A percentile compares a stretch with the other conserved stretches of the same genome.
These are phyloP conservation scores for Fusarium sp. DNA, from an alignment of 2,329 filamentous ascomycete genomes.

Conservation along the genomic window DNA sequence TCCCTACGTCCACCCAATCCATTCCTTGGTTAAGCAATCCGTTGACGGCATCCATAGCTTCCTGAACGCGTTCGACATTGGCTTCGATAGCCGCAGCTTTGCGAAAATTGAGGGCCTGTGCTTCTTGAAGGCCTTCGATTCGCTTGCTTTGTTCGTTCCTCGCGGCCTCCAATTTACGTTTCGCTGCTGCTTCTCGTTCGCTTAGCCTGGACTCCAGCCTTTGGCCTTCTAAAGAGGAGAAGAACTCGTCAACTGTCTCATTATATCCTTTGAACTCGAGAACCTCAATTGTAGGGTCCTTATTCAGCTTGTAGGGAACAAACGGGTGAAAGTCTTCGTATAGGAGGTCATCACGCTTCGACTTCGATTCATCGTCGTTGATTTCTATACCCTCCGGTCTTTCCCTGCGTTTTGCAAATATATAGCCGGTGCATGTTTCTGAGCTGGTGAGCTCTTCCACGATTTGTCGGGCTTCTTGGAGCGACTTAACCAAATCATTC, in stretches of 20 bases:
- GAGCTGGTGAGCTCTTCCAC: slow-evolving; percentile 76
- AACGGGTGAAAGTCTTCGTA: slow-evolving; percentile 99
- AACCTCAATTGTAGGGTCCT: slow-evolving; percentile 74
- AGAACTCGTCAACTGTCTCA: slow-evolving; percentile 95
- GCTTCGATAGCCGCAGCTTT: slow-evolving; percentile 93
- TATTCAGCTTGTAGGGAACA: slow-evolving; percentile 81
- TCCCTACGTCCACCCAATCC: slow-evolving; percentile 95
- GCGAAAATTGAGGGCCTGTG: slow-evolving; percentile 84
- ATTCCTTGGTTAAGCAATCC: slow-evolving; percentile 92
- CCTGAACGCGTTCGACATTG: slow-evolving; percentile 90
- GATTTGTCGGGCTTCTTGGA: slow-evolving; percentile 78
- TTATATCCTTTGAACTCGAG: slow-evolving; percentile 89
- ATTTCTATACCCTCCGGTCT: slow-evolving; percentile 44
- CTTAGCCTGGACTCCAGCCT: slow-evolving; percentile 86
- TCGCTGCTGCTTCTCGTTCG: slow-evolving; percentile 85
- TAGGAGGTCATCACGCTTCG: slow-evolving; percentile 66
- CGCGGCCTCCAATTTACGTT: slow-evolving; percentile 87
- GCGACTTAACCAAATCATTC: slow-evolving; percentile 74
- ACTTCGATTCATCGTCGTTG: slow-evolving; percentile 53
- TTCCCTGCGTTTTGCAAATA: slow-evolving; percentile 77
- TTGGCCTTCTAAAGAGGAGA: slow-evolving; percentile 95
- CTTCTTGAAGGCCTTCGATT: slow-evolving; percentile 84
- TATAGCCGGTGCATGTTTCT: slow-evolving; percentile 82
- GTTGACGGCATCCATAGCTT: slow-evolving; percentile 93
- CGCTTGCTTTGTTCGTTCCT: slow-evolving; percentile 86